Conservation (phyloP, 2,329 filamentous ascomycete species). For the Coniochaeta prunicola region DNA sequence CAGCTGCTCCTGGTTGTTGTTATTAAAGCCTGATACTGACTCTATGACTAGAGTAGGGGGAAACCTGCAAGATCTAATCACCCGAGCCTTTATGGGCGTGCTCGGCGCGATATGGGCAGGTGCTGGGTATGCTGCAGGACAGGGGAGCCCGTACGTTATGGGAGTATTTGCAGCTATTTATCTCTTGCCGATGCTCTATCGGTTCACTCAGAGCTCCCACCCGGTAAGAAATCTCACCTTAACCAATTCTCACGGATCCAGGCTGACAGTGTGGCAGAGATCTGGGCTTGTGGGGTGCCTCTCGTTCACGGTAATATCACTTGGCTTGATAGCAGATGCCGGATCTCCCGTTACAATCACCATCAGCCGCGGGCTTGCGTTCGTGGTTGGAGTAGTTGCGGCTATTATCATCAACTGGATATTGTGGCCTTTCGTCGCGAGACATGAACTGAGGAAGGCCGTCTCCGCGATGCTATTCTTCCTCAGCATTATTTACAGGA, state of each 20-base stretch:
- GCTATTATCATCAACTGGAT: conserved; percentile 52
- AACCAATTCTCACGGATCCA: background rate
- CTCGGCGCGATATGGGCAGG: conserved; percentile 49
- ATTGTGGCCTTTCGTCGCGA: conserved; percentile 54
- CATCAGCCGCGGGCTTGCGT: conserved; percentile 39
- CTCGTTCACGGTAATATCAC: conserved; percentile 47
- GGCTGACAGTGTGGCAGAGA: conserved; percentile 22
- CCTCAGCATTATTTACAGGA: conserved; percentile 49
- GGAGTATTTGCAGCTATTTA: conserved; percentile 47
- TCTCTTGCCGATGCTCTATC: conserved; percentile 53
- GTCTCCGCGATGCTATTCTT: conserved; percentile 51
- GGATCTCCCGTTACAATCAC: conserved; percentile 31
- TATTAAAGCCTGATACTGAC: background rate
- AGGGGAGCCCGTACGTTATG: conserved; percentile 48
- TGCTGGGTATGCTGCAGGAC: conserved; percentile 39
- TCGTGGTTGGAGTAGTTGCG: conserved; percentile 45
- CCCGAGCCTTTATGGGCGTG: conserved; percentile 38
- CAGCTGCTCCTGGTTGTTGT: background rate
- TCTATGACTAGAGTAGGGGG: conserved; percentile 37
- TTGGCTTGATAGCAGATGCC: conserved; percentile 28
- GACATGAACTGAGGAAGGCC: conserved; percentile 49
- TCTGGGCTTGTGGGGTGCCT: conserved; percentile 53
- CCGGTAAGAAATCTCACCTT: conserved; percentile 26
- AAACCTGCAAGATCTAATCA: conserved; percentile 50
- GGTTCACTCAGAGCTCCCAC: conserved; percentile 47